A percentile compares a stretch with the other conserved stretches of the same genome.
These are phyloP conservation scores for Blastobotrys proliferans DNA, from an alignment of 1,139 yeast species.

Conservation along the genomic window DNA sequence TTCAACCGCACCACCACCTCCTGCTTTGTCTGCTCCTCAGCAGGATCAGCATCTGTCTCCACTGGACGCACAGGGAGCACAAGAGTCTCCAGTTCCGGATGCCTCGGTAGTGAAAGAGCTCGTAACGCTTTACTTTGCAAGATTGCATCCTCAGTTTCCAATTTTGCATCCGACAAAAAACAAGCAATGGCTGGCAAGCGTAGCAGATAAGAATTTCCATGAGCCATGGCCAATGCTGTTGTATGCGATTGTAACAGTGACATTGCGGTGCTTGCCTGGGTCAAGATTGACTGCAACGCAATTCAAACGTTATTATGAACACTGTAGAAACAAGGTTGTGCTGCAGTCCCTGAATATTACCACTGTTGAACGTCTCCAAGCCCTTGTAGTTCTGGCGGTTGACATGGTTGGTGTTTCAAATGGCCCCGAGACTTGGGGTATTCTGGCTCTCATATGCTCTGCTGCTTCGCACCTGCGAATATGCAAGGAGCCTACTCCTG, in stretches of 20 bases:
- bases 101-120: conserved; percentile 12
- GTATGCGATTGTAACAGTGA: conserved; percentile 19
- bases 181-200: conserved; percentile 10
- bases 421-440: conserved; percentile 26
- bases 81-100: conserved; percentile 6
- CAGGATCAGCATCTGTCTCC: no score
- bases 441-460: conserved; percentile 22
- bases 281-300: conserved; percentile 12
- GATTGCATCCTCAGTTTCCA: conserved; percentile 24
- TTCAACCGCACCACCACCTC: no score
- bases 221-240: conserved; percentile 19
- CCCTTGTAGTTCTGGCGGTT: conserved; percentile 21
- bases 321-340: conserved; percentile 22
- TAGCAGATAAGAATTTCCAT: conserved; percentile 2
- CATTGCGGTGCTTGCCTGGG: conserved; percentile 20
- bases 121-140: conserved; percentile 20
- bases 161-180: conserved; percentile 19
- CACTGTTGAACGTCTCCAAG: conserved; percentile 22
- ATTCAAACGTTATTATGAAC: conserved; percentile 15
- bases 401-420: conserved; percentile 25
- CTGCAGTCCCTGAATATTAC: conserved; percentile 21
- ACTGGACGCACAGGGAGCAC: no score
- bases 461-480: conserved; percentile 23
- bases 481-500: conserved; percentile 15
- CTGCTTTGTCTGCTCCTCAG: no score